Evolutionary conservation across 352 stramenopile species (phyloP), one percentile per base, ranked within the genome.

Genomic region (Phytophthora melonis): DNA sequence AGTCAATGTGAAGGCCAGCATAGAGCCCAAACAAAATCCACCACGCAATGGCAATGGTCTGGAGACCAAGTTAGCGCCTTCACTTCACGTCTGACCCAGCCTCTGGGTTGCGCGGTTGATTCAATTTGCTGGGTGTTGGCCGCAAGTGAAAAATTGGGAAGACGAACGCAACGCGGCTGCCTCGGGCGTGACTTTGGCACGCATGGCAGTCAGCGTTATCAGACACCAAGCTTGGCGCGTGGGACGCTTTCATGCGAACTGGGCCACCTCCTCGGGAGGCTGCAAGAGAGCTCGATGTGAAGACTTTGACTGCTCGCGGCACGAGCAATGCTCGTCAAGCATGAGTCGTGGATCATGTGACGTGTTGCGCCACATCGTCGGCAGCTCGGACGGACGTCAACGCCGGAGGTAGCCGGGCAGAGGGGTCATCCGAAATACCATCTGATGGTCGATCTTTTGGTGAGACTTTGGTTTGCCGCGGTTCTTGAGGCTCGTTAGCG

Each of bases 131-230:
- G 36, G 36, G 36, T 25, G 6, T 13, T 53, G 34, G 21, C 34
- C n/a, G 39, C 34, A 32, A 32, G 19, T 41, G 64, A 72, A 72
- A 72, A 72, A 66, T 61, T 72, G 57, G 49, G 56, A 59, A 66
- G 13, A 47, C n/a, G 25, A 61, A 39, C 47, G 65, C 65, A 66
- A 56, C 61, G 41, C 34, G 56, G 65, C 65, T 66, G 65, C 55
- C 30, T 25, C 45, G 54, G 39, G 58, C 53, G 50, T n/a, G 18
- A 53, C 50, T 34, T 57, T 55, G 47, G 32, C 47, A 55, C 19
- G 47, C 21, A n/a, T 5, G 18, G 8, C 41, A n/a, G 36, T 14
- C 41, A 50, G 18, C 5, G 45, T 25, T 53, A 52, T 52, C 43
- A 23, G 43, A 23, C 25, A 27, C 25, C 25, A 32, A 32, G 27